Base-by-base conservation (phyloP, 1,139 yeast genomes). In the Pichia norvegensis region DNA sequence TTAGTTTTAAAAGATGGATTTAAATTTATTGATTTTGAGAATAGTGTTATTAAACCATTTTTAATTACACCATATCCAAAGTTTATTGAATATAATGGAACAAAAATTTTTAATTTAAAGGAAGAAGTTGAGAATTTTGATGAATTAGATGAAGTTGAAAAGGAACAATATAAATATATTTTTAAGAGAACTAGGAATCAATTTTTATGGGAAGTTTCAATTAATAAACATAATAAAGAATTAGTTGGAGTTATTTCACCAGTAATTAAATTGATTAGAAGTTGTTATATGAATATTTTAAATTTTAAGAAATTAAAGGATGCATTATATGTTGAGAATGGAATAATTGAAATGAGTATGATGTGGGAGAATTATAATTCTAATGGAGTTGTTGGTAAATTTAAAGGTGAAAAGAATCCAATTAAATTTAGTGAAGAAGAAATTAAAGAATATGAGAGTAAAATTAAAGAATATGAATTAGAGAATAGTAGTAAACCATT, bases 121-220 rank as follows among this genome's bases (percentile, higher is more conserved):
- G 79, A 82, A 50, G 95, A 88, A 52, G 73, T 87, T 49, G 87
- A 85, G 38, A 81, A 78, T 43, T 88, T 70, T 62, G 78, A 77
- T 9, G 69, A 74, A 49, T 67, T 88, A 66, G 77, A 78, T 44
- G 94, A 82, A 31, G 67, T 76, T 38, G 95, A 86, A 55, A 78
- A 84, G 66, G 81, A 78, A 55, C 90, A 88, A 60, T 85, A 85
- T 58, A 81, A 81, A 59, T 88, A 84, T 66, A 85, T 88, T 81
- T 81, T 83, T 62, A 81, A 80, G 56, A 81, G 90, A 65, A 88
- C 97, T 8, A 82, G 96, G 72, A 87, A 88, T 63, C 95, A 90
- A 66, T 81, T 85, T 56, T 67, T 85, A 47, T 92, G 95, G 90
- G 97, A 90, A 65, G 66, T 75, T 52, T 76, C 81, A 38, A 71